phyloP scores from a whole-genome alignment of 192 early-diverging fungal species.

The Geranomyces michiganensis region DNA sequence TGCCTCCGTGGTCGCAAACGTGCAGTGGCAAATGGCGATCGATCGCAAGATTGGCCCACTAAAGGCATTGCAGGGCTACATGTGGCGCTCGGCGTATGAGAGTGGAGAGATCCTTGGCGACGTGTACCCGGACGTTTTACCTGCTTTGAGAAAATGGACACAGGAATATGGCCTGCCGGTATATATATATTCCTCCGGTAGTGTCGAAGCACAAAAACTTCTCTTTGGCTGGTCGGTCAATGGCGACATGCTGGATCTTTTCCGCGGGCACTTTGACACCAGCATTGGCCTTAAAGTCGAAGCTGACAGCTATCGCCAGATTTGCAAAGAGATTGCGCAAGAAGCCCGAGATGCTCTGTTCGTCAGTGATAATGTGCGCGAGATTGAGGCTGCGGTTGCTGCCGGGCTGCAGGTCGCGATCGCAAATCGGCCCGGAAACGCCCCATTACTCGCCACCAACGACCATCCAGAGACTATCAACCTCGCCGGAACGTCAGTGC shows the following conservation, averaged over 20 bases:
- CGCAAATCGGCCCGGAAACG: conserved; percentile 77
- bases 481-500: conserved; percentile 4
- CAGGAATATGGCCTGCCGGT: conserved; percentile 55
- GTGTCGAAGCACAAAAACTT: conserved; percentile 90
- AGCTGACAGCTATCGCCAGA: conserved; percentile 69
- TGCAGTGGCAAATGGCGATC: conserved; percentile 79
- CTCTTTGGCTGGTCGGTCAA: conserved; percentile 82
- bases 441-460: conserved; percentile 43
- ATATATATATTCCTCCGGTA: conserved; percentile 97
- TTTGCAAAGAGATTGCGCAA: conserved; percentile 67
- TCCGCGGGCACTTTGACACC: conserved; percentile 92
- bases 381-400: conserved; percentile 65
- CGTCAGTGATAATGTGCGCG: conserved; percentile 87
- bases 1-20: conserved; percentile 61
- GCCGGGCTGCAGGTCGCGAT: conserved; percentile 74
- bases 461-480: neutral
- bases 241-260: conserved; percentile 73
- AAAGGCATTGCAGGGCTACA: conserved; percentile 90
- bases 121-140: conserved; percentile 87
- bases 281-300: conserved; percentile 81
- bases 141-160: conserved; percentile 75
- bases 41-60: conserved; percentile 92
- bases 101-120: conserved; percentile 72
- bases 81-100: conserved; percentile 89
- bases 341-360: conserved; percentile 69